Evolutionary conservation across 305 asterid genomes (phyloP), one percentile per base, ranked within the genome.

Genomic region (Solanum hybrid): DNA sequence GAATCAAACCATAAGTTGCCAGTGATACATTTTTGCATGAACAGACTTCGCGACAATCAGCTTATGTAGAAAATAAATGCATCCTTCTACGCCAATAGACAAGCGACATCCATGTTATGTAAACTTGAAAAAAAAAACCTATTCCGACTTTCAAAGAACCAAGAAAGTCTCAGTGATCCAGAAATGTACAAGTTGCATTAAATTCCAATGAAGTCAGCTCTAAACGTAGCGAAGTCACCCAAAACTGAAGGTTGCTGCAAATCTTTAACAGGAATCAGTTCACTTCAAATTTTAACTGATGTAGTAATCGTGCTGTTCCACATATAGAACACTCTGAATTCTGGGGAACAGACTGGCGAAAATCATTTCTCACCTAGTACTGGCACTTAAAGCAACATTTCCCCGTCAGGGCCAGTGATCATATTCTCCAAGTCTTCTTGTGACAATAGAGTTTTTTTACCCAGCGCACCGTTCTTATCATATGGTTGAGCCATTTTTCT

Each of bases 401-500:
- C 98, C 7, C 92, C 92, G 19, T 89, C 92, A 37, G 78, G 90
- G 42, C 95, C 95, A 51, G 92, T 94, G 89, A 88, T 94, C 95
- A 95, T 93, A 93, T 95, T 95, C 95, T 95, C 98, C 94, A 97
- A 86, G 91, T 97, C 99, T 88, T 96, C 94, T 90, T 96, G 98
- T 12, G 98, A 95, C 72, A 97, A 90, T 77, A 97, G 98, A 88
- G 99, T 96, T 90, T 88, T 97, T 92, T 94, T 95, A 56, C 99
- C 99, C 93, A 94, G 75, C 4, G 96, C 95, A 37, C 99, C 99
- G 3, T 92, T 96, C 91, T 94, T 97, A 84, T 97, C 99, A 76
- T 97, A 97, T 13, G 99, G 99, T 92, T 97, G 99, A 75, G 99
- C 99, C 99, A 97, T 97, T 95, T 95, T 96, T 92, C 95, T 94